Evolutionary conservation across 768 basidiomycete genomes (phyloP), one percentile per base, ranked within the genome.

Genomic region (Albatrellus ellisii): DNA sequence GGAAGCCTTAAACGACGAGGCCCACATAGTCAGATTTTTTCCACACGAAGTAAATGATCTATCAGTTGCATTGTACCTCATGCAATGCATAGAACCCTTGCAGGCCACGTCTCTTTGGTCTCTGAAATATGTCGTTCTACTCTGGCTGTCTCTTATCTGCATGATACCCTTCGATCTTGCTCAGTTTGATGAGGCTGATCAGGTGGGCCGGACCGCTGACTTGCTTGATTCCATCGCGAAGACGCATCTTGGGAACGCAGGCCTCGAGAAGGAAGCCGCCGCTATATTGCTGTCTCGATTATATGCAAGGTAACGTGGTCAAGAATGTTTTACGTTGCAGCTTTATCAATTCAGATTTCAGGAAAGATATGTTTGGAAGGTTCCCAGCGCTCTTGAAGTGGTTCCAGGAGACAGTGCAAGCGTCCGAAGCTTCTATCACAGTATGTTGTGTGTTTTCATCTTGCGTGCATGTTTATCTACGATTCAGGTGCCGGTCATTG

Each of bases 81-180:
- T 87, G 52, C 62, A 66, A 26, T 52, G 65, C 26, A 64, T 63
- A 15, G 61, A 66, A 27, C 69, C 65, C 9, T 62, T 60, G 11
- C 56, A 66, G 43, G 58, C 61, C 36, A 49, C 57, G 3, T 21
- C 1, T 53, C 57, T 77, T 28, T 98, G 95, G 95, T 63, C 81
- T 18, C 58, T 89, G 39, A 79, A 89, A 46, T 90, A 92, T 54
- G 69, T 84, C 24, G 64, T 87, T 20, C 67, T 99, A 7, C 66
- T 95, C 9, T 98, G 94, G 94, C 69, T 98, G n/a, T 84, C 87
- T 17, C 72, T 99, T 18, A 81, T 95, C 36, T 83, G 85, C 63
- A 88, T 86, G 64, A 79, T 97, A 14, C 95, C 95, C 0, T 99
- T 99, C 58, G 79, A 87, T 55, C 65, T 99, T 28, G 70, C 76